Evolutionary conservation across 768 basidiomycete genomes (phyloP), one percentile per base, ranked within the genome.

Genomic region (Panellus pusillus): DNA sequence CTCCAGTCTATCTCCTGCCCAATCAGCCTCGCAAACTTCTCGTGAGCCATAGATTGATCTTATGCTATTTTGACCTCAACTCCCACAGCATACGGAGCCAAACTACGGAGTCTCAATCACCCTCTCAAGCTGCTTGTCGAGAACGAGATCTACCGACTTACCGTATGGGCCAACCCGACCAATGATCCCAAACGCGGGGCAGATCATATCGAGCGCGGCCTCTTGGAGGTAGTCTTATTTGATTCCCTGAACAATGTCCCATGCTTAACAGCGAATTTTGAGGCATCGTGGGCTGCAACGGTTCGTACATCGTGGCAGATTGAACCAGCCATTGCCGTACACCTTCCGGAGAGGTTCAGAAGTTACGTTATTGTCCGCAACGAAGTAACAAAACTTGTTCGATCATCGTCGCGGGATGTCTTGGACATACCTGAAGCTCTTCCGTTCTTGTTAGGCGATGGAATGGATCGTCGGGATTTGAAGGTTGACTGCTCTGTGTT

Each of bases 301-400:
- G 75, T 88, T 35, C 83, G 84, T 2, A 87, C 81, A 47, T 78
- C 87, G 0, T 98, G 96, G 97, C 79, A 83, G 46, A 71, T 91
- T 31, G 77, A 90, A 62, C 91, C 97, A 6, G 86, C 87, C 2
- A 83, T 97, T 58, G 89, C 89, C 0, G 76, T 98, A 7, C 79
- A 88, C 63, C 76, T 98, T 60, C 79, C 81, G n/a, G 94, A 96
- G 68, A 87, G 97, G 9, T 93, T 97, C 79, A 93, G 90, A 67
- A 72, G 77, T 35, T 69, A 77, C 4, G 58, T 74, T 2, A 35
- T 53, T 19, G 79, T 92, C 28, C 79, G 83, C 9, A 70, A 74
- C n/a, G 95, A 98, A 68, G 84, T 96, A 24, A 75, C 75, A 11
- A 81, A 82, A 32, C 77, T 93, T 32, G 84, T 97, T 52, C 83